Evolutionary conservation across 495 filamentous ascomycete species (phyloP).

Genomic region (Monascus purpureus): DNA sequence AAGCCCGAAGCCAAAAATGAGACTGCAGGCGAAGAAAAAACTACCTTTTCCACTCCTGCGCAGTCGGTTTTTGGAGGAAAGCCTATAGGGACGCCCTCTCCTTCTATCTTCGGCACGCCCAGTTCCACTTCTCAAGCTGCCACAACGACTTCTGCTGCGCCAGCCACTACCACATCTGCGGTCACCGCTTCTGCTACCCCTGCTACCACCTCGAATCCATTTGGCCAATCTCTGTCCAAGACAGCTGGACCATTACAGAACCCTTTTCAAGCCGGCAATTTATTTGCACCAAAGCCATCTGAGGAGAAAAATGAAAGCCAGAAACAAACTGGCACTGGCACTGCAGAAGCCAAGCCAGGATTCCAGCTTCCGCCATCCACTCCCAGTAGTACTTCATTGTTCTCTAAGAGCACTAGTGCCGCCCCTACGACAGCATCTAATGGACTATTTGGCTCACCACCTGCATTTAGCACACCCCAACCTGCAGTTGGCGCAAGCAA

Average conservation of each 20-base stretch:
- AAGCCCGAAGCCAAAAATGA: not conserved
- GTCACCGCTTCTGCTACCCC: constrained; percentile 7
- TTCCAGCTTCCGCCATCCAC: constrained; percentile 6
- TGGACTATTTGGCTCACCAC: constrained; percentile 7
- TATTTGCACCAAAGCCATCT: too few relatives aligned
- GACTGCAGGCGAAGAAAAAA: too few relatives aligned
- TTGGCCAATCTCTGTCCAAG: constrained; percentile 9
- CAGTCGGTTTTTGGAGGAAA: constrained; percentile 13
- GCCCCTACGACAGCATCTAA: constrained; percentile 3
- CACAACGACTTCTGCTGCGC: constrained; percentile 2
- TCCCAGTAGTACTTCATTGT: constrained; percentile 5
- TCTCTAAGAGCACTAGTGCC: constrained; percentile 8
- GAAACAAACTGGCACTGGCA: too few relatives aligned
- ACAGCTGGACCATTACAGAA: too few relatives aligned
- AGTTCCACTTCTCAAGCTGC: constrained; percentile 6
- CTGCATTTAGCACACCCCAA: constrained; percentile 6
- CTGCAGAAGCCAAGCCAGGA: too few relatives aligned
- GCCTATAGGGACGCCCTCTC: constrained; percentile 5
- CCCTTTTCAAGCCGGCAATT: too few relatives aligned
- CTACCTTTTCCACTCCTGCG: constrained; percentile 7
- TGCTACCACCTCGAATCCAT: constrained; percentile 12
- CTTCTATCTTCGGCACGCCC: constrained; percentile 13
- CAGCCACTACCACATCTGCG: constrained; percentile 7
- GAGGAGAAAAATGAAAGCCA: constrained; percentile 5
- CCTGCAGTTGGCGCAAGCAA: constrained; percentile 5